Percentiles rank a stretch among this genome's conserved stretches.
Evolutionary conservation across 495 filamentous ascomycete species (phyloP).

Genomic region (Podospora pseudoanserina): DNA sequence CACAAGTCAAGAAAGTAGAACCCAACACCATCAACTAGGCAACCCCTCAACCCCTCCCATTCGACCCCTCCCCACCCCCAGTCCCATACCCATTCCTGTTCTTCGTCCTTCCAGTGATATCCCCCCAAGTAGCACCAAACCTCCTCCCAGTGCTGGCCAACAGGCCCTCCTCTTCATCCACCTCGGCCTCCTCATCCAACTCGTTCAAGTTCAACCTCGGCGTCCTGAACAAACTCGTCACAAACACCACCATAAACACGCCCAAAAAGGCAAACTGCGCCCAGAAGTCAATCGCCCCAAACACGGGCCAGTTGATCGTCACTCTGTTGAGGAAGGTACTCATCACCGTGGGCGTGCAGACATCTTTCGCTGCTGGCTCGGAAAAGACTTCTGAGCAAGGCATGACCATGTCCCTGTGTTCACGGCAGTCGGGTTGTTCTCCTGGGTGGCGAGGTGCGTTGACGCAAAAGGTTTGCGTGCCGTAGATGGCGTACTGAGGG

Average conservation of each 20-base stretch:
- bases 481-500: conserved; percentile 91
- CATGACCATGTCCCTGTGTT: conserved; percentile 65
- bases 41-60: conserved; percentile 13
- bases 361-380: conserved; percentile 57
- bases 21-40: neutral
- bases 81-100: conserved; percentile 19
- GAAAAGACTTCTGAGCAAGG: conserved; percentile 73
- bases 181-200: conserved; percentile 83
- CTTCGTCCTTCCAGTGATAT: conserved; percentile 59
- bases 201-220: conserved; percentile 70
- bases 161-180: conserved; percentile 91
- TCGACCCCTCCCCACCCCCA: neutral
- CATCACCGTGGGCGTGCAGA: conserved; percentile 87
- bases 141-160: conserved; percentile 75
- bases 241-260: conserved; percentile 73
- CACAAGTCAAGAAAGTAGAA: neutral
- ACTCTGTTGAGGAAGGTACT: conserved; percentile 91
- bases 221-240: conserved; percentile 72
- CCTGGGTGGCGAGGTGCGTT: conserved; percentile 52
- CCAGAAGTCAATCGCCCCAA: conserved; percentile 93
- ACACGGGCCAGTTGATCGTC: conserved; percentile 93
- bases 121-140: conserved; percentile 82
- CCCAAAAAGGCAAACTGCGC: conserved; percentile 87
- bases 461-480: conserved; percentile 90
- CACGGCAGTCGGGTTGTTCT: conserved; percentile 72